phyloP scores from a whole-genome alignment of 2,329 filamentous ascomycete species.

The Trichoderma cornu-damae region DNA sequence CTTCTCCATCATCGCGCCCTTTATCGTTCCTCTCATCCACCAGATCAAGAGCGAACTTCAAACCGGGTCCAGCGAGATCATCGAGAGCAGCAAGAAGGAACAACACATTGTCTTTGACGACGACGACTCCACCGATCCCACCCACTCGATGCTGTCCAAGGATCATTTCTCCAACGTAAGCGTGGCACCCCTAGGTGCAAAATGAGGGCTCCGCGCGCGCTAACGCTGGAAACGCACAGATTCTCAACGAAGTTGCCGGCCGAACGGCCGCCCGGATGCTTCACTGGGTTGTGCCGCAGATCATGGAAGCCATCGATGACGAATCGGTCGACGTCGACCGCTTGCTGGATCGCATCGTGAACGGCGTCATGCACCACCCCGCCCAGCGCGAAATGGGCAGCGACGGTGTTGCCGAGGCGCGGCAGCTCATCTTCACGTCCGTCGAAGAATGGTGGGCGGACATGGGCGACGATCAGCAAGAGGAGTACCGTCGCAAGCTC shows the following conservation, averaged over 20 bases:
- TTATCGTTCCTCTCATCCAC: conserved; percentile 75
- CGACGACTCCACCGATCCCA: conserved; percentile 71
- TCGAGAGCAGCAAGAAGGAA: conserved; percentile 75
- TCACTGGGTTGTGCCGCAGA: conserved; percentile 80
- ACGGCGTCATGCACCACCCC: conserved; percentile 83
- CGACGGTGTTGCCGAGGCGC: conserved; percentile 67
- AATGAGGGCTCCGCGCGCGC: background rate
- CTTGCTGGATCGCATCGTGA: conserved; percentile 69
- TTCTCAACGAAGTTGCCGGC: conserved; percentile 84
- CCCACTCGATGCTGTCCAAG: conserved; percentile 93
- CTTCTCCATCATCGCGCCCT: conserved; percentile 85
- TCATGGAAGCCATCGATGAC: conserved; percentile 85
- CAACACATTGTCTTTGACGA: conserved; percentile 84
- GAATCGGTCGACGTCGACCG: conserved; percentile 63
- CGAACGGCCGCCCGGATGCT: conserved; percentile 74
- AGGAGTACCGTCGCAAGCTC: conserved; percentile 68
- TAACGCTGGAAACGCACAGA: conserved; percentile 33
- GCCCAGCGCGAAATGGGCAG: conserved; percentile 66
- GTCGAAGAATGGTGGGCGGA: conserved; percentile 78
- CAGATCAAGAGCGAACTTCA: conserved; percentile 84
- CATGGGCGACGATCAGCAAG: conserved; percentile 56
- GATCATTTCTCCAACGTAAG: conserved; percentile 84
- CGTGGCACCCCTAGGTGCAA: background rate
- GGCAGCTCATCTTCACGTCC: conserved; percentile 69
- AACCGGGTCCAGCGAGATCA: conserved; percentile 81